phyloP scores from a whole-genome alignment of 78 protist species.

The Chrysochromulina tobinii region DNA sequence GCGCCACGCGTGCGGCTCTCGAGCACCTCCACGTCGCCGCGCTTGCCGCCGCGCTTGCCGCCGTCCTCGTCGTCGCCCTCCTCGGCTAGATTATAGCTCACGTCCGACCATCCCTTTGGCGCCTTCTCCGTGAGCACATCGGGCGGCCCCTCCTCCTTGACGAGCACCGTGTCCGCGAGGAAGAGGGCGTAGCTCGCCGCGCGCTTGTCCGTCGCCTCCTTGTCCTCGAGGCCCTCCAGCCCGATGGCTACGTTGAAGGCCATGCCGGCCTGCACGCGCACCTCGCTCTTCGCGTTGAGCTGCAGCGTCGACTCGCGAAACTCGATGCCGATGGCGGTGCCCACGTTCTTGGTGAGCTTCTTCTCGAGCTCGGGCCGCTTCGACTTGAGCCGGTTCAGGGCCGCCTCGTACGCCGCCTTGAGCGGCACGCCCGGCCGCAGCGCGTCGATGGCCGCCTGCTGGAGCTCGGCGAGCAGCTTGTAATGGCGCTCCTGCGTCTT shows the following conservation, averaged over 20 bases:
- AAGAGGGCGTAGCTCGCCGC: background rate
- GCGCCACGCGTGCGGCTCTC: background rate
- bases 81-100: constrained; percentile 28
- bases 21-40: background rate
- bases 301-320: background rate
- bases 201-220: background rate
- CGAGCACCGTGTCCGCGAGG: constrained; percentile 60
- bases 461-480: constrained; percentile 15
- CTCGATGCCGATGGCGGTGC: constrained; percentile 43
- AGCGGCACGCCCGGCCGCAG: background rate
- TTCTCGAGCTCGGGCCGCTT: background rate
- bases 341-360: background rate
- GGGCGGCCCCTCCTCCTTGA: constrained; percentile 47
- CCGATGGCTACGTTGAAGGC: constrained; percentile 65
- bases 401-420: background rate
- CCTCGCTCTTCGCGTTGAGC: constrained; percentile 40
- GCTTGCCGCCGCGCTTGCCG: background rate
- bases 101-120: constrained; percentile 41
- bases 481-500: background rate
- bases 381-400: background rate
- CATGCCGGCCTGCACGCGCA: constrained; percentile 66
- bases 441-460: background rate
- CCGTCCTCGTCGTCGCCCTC: constrained; percentile 21
- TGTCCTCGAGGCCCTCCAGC: constrained; percentile 42
- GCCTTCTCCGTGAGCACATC: constrained; percentile 45